A percentile compares a stretch with the other conserved stretches of the same genome.
phyloP scores from a whole-genome alignment of 2,329 filamentous ascomycete genomes.

The Boeremia lycopersici region DNA sequence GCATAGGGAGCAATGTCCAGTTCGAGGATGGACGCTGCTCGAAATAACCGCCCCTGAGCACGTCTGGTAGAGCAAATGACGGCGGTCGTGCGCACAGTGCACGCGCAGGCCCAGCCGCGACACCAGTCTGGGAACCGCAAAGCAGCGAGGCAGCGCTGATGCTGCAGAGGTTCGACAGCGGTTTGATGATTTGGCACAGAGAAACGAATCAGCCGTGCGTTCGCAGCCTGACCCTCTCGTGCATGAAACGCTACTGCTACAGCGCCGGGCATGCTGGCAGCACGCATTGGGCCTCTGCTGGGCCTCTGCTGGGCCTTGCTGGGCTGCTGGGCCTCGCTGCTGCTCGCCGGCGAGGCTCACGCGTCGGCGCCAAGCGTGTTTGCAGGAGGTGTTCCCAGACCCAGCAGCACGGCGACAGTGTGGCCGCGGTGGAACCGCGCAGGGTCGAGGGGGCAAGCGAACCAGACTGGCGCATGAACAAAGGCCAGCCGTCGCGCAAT shows the following conservation, averaged over 20 bases:
- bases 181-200: conserved; percentile 46
- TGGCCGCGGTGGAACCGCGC: conserved; percentile 32
- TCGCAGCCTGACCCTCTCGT: conserved; percentile 22
- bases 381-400: conserved; percentile 22
- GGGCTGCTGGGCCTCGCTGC: not conserved
- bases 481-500: not conserved
- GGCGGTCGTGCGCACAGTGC: conserved; percentile 4
- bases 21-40: conserved; percentile 35
- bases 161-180: conserved; percentile 34
- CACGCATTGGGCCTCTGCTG: not conserved
- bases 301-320: not conserved
- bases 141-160: conserved; percentile 17
- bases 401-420: conserved; percentile 26
- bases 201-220: conserved; percentile 28
- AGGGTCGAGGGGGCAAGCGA: conserved; percentile 9
- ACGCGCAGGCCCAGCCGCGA: conserved; percentile 2
- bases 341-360: conserved; percentile 7
- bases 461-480: conserved; percentile 10
- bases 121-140: not conserved
- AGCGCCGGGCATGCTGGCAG: conserved; percentile 3
- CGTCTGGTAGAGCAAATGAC: conserved; percentile 4
- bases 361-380: conserved; percentile 16
- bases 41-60: conserved; percentile 28
- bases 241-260: conserved; percentile 47
- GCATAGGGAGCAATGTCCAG: conserved; percentile 41